Evolutionary conservation across 257 asterid species (phyloP).

Genomic region (Solanum pinnatisectum): DNA sequence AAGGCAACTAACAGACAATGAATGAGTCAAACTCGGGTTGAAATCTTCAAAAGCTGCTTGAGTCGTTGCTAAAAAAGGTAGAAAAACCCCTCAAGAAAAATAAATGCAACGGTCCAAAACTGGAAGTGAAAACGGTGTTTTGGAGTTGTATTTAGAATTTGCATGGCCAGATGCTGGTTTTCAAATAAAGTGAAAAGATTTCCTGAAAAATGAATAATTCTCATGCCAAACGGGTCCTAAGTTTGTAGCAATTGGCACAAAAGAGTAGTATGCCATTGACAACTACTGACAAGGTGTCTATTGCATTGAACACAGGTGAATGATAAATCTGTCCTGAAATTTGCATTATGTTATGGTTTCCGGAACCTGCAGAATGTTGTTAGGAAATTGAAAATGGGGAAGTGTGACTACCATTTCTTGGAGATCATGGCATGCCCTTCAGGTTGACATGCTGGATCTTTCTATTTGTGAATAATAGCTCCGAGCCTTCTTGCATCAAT

Average conservation of each 20-base stretch:
- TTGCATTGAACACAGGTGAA: conserved; percentile 43
- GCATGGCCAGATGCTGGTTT: not conserved
- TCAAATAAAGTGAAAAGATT: not conserved
- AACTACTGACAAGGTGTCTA: not conserved
- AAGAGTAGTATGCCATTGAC: not conserved
- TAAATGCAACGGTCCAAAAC: not conserved
- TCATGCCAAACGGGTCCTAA: not conserved
- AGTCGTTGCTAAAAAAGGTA: not conserved
- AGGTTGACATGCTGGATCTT: conserved; percentile 23
- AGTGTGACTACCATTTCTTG: conserved; percentile 80
- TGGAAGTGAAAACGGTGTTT: not conserved
- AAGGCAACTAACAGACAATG: not conserved
- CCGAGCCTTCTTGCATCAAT: not conserved
- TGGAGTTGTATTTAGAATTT: not conserved
- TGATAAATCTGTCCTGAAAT: conserved; percentile 69
- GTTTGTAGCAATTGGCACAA: not conserved
- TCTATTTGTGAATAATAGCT: not conserved
- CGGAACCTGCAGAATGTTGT: conserved; percentile 87
- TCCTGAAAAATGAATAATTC: not conserved
- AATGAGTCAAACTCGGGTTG: not conserved
- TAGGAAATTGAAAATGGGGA: conserved; percentile 74
- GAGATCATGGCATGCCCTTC: conserved; percentile 99
- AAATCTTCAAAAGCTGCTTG: not conserved
- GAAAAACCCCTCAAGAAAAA: not conserved
- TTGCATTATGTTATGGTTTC: conserved; percentile 92